Evolutionary conservation across 2,329 filamentous ascomycete species (phyloP), one percentile per base, ranked within the genome.

Genomic region (Scedosporium apiospermum): DNA sequence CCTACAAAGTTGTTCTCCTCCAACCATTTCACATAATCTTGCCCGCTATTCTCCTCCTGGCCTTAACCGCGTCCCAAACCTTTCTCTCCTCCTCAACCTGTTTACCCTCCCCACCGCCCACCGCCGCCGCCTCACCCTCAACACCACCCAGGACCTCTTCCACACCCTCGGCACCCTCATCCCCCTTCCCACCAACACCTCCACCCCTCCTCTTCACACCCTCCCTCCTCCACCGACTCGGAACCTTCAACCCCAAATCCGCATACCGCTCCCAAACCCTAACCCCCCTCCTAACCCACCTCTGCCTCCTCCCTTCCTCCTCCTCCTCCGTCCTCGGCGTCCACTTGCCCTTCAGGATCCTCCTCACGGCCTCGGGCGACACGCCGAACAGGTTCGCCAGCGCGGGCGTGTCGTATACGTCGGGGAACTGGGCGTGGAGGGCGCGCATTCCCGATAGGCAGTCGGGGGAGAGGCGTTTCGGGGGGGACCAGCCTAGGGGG

Each of bases 381-480:
- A 97, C 80, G 72, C 92, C 81, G 75, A 98, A 99, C 68, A 91
- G 85, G 1, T 86, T 71, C 0, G 93, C 85, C 14, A 98, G 84
- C 41, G 85, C 81, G 16, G 81, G 74, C 0, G 89, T 96, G 3
- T 88, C 89, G 76, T 92, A 97, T 63, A 82, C 80, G 2, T 88
- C 82, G 0, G 93, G 91, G 65, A 91, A 88, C 68, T 91, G 87
- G 27, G 82, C 78, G 73, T 97, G 86, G 41, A 99, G 79, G 21
- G 90, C 88, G 51, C 92, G 87, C 68, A 99, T 96, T 51, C 92
- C 93, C n/a, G 90, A 88, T 38, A 97, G 79, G 1, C 93, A 91
- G 73, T 98, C 93, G 0, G 95, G 95, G 0, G 95, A 98, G 9
- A 99, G 82, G 64, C 88, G 88, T 74, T 96, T 97, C 58, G 84